Evolutionary conservation across 352 stramenopile species (phyloP).

Genomic region (Globisporangium parvum): DNA sequence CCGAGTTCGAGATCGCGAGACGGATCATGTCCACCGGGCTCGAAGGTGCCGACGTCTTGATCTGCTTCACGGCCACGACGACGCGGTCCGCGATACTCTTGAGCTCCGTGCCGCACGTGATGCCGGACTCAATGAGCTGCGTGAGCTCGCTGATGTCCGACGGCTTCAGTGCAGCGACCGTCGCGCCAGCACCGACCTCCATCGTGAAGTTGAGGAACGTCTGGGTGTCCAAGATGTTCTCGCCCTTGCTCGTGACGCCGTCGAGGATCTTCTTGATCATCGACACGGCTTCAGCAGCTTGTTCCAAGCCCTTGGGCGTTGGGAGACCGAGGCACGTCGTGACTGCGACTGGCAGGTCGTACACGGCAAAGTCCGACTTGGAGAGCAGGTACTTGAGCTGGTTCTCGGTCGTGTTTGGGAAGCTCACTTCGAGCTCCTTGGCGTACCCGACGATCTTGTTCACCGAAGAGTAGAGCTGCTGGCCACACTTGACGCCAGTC

Average conservation of each 20-base stretch:
- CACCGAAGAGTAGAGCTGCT: conserved; percentile 38
- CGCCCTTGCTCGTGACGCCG: conserved; percentile 27
- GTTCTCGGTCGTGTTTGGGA: conserved; percentile 36
- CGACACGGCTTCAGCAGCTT: conserved; percentile 5
- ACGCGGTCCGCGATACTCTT: conserved; percentile 43
- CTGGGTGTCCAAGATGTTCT: conserved; percentile 23
- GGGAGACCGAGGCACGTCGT: conserved; percentile 34
- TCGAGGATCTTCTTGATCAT: conserved; percentile 15
- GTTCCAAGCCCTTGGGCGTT: conserved; percentile 1
- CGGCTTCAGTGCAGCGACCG: conserved; percentile 1
- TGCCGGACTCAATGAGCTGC: conserved; percentile 26
- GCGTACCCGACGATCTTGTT: conserved; percentile 39
- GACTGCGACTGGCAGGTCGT: conserved; percentile 44
- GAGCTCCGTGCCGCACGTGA: conserved; percentile 37
- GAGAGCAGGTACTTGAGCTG: conserved; percentile 46
- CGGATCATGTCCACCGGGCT: conserved; percentile 35
- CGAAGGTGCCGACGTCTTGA: conserved; percentile 22
- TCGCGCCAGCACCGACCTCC: conserved; percentile 9
- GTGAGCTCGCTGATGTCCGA: conserved; percentile 15
- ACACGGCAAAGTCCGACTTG: conserved; percentile 51
- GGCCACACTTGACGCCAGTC: conserved; percentile 37
- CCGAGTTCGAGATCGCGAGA: conserved; percentile 27
- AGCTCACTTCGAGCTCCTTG: conserved; percentile 25
- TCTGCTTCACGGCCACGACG: conserved; percentile 28
- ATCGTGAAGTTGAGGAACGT: conserved; percentile 30